Evolutionary conservation across 2,329 filamentous ascomycete genomes (phyloP), one percentile per base, ranked within the genome.

Genomic region (Colletotrichum sp.): DNA sequence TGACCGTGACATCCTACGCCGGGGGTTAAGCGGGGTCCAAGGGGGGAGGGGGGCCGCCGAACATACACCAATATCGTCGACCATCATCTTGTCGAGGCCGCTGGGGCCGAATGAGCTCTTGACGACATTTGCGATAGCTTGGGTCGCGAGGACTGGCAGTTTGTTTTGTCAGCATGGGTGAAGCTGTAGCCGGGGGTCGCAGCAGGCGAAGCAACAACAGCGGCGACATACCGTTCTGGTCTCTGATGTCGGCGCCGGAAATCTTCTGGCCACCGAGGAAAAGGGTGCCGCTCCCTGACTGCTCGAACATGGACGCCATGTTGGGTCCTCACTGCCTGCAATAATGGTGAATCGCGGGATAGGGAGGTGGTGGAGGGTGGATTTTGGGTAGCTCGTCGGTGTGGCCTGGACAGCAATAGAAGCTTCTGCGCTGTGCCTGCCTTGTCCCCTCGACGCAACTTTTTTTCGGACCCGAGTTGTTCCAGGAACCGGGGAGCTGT

Each of bases 61-160:
- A 81, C 93, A 81, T 92, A 95, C 94, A 83, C 97, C 97, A 85
- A 99, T 99, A 85, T 99, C 97, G 88, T 99, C 97, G 81, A 99
- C 97, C 97, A 99, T 99, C 97, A 99, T 99, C 92, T 99, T 99
- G 86, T 99, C 97, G 80, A 99, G 91, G 65, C 97, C 97, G 78
- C 95, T 98, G 68, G 97, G 97, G 72, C 97, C 97, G 84, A 99
- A 99, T 18, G 97, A 99, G 87, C 95, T 98, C 90, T 98, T 99
- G 86, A 99, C 96, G 76, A 99, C 96, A 92, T 99, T 99, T 82
- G 97, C 94, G 83, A 99, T 99, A 76, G 96, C 96, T 86, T 98
- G 96, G 62, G 97, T 99, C 80, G 97, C 97, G 80, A 96, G 92
- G 65, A 99, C 97, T 96, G 83, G 32, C 64, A 44, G 44, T 52